Evolutionary conservation across 768 basidiomycete genomes (phyloP), one percentile per base, ranked within the genome.

Genomic region (Mycena floridula): DNA sequence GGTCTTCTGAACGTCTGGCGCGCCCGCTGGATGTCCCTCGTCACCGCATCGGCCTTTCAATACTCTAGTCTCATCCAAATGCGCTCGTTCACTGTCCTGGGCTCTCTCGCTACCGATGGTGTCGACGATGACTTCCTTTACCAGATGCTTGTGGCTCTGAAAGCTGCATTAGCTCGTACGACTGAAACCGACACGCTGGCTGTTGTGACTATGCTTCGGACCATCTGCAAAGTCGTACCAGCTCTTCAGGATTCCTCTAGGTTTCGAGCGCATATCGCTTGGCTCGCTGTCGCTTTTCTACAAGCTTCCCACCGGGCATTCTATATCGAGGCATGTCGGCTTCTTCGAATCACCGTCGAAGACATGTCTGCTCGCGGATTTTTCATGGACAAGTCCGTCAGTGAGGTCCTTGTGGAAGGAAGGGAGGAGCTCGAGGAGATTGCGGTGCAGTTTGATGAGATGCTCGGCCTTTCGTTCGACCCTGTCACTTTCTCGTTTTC

Each of bases 71-170:
- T 85, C 2, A 78, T 92, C n/a, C 93, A 95, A 58, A 81, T 85
- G 22, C 81, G 89, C 8, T 87, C 90, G 0, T 95, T 94, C 60
- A 77, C 87, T 25, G 81, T 85, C 3, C 74, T 96, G 7, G 88
- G 88, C 3, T 73, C 77, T n/a, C 73, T 94, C n/a, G 83, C 89
- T 13, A 77, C 77, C 3, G 76, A 84, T 2, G 89, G 92, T 21
- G 86, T 93, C 32, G 93, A 96, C 51, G 93, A 94, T 49, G 93
- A 96, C 58, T 79, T 93, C 51, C 69, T 95, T 43, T 95, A 94
- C 54, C 93, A 96, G 58, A 90, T 95, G 63, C 77, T 94, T 7
- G 86, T 93, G 5, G 89, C 93, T 1, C 82, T 94, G 61, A 79
- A 77, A 50, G 82, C 75, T 0, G 85, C 87, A 0, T 65, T 95